Evolutionary conservation across 164 flowering plant genomes (phyloP).

Genomic region (Brasenia schreberi): DNA sequence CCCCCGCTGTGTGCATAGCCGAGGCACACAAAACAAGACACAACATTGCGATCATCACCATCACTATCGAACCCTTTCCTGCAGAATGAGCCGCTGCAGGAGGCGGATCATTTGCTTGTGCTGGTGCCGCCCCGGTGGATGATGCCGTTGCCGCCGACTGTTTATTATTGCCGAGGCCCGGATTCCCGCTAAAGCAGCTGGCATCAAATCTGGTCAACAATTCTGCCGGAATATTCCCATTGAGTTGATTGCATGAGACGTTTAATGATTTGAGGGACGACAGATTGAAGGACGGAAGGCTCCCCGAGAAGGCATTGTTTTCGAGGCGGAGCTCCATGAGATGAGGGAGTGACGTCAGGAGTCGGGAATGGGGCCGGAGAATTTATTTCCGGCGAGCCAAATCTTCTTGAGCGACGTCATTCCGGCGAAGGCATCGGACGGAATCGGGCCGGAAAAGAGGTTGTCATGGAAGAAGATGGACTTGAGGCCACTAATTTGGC

Average conservation of each 20-base stretch:
- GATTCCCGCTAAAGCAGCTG: constrained; percentile 33
- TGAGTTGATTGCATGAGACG: constrained; percentile 42
- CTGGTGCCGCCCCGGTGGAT: constrained; percentile 8
- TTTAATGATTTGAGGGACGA: constrained; percentile 18
- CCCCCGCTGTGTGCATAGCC: neutral
- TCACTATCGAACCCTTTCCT: constrained; percentile 5
- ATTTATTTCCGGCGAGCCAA: constrained; percentile 38
- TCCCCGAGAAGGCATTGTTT: constrained; percentile 50
- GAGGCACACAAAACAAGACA: constrained; percentile 5
- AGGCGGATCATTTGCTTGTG: neutral
- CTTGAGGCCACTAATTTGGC: constrained; percentile 35
- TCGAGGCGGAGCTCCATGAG: constrained; percentile 50
- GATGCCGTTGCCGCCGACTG: too few relatives aligned
- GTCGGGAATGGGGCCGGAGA: constrained; percentile 52
- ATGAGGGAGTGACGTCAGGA: constrained; percentile 27
- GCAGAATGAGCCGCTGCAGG: neutral
- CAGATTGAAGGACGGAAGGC: constrained; percentile 28
- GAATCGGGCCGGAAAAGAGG: constrained; percentile 51
- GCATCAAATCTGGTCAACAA: constrained; percentile 18
- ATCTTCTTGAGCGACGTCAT: constrained; percentile 50
- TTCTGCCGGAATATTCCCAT: constrained; percentile 47
- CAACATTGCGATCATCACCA: constrained; percentile 13
- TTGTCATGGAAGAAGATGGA: constrained; percentile 36
- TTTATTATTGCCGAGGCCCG: constrained; percentile 24
- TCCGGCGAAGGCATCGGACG: constrained; percentile 24